phyloP scores from a whole-genome alignment of 2,329 filamentous ascomycete genomes.

The Claviceps cyperi region DNA sequence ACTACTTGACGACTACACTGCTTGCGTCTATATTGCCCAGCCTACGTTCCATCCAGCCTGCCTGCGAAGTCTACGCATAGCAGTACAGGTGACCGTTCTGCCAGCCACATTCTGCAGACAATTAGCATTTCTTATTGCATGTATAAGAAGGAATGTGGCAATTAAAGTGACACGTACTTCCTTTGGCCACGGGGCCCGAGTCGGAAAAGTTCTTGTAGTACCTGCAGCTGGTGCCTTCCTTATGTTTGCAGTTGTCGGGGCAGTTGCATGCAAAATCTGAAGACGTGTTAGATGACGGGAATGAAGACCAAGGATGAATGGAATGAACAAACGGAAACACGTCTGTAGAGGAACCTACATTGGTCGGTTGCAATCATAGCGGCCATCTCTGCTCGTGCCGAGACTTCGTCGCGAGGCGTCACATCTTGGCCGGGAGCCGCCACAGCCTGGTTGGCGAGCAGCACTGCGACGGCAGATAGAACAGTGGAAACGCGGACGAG shows the following conservation, averaged over 20 bases:
- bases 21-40: too few species aligned
- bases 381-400: background rate
- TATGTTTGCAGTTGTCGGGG: background rate
- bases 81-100: background rate
- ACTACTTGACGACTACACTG: too few species aligned
- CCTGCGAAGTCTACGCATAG: background rate
- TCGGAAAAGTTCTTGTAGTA: background rate
- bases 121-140: background rate
- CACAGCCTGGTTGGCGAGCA: background rate
- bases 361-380: background rate
- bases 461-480: background rate
- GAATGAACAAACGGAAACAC: background rate
- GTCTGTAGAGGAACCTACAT: background rate
- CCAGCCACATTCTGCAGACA: background rate
- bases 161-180: background rate
- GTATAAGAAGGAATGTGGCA: background rate
- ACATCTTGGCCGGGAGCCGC: background rate
- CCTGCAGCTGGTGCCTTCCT: background rate
- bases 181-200: background rate
- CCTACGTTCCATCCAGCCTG: background rate
- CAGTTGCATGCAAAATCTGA: conserved; percentile 1
- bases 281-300: too few species aligned
- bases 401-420: background rate
- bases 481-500: background rate
- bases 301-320: background rate